Evolutionary conservation across 78 protist genomes (phyloP).

Genomic region (Dictyostelium citrinum): DNA sequence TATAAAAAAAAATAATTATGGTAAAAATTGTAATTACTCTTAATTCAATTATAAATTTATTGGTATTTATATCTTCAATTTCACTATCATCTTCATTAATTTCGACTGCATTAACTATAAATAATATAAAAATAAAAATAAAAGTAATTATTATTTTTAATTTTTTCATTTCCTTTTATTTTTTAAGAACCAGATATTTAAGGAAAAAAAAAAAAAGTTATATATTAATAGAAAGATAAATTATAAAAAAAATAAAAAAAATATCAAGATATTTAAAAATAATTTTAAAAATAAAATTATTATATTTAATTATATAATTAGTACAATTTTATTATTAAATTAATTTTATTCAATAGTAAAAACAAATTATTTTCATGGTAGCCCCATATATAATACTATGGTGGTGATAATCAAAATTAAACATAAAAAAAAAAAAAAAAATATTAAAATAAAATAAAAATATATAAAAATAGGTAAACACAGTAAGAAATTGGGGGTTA

Average conservation of each 20-base stretch:
- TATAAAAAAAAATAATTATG: no score
- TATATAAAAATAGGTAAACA: not conserved
- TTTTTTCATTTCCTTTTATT: not conserved
- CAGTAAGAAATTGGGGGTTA: not conserved
- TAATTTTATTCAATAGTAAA: not conserved
- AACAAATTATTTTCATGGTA: not conserved
- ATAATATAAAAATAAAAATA: not conserved
- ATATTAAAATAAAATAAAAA: not conserved
- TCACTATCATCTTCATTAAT: not conserved
- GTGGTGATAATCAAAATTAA: not conserved
- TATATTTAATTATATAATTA: no score
- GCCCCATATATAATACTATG: not conserved
- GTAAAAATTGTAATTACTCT: not conserved
- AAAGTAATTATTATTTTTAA: not conserved
- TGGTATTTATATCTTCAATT: not conserved
- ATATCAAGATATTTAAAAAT: no score
- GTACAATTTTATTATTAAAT: no score
- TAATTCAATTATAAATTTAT: not conserved
- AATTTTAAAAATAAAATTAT: no score
- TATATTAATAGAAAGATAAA: no score
- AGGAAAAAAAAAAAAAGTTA: no score
- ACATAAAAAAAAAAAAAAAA: not conserved
- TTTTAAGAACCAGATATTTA: no score
- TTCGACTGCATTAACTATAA: not conserved
- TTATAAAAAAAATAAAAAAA: no score